A percentile compares a stretch with the other conserved stretches of the same genome.
Conservation (phyloP, 108 stramenopile species). For the Aureococcus anophagefferens region DNA sequence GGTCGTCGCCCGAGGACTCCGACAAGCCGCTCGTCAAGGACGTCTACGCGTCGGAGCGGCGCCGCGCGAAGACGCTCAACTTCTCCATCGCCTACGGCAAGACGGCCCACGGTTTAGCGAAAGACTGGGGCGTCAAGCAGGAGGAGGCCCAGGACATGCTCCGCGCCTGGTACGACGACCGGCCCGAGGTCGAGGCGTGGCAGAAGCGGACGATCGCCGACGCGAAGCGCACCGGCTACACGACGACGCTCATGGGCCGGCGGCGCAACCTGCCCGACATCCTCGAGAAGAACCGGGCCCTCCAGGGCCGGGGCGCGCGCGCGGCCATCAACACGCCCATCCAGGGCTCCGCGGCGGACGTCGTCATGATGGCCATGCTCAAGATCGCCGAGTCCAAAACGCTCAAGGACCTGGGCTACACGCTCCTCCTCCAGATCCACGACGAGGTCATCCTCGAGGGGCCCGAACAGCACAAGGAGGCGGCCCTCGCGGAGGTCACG, state of each 20-base stretch:
- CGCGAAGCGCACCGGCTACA: conserved; percentile 59
- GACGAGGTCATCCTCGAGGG: conserved; percentile 99
- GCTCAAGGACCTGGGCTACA: conserved; percentile 82
- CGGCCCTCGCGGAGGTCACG: conserved; percentile 76
- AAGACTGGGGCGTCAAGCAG: conserved; percentile 85
- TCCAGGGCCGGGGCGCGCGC: conserved; percentile 64
- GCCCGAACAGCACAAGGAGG: conserved; percentile 87
- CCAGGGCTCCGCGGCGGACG: conserved; percentile 96
- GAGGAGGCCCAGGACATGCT: conserved; percentile 85
- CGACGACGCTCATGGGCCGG: conserved; percentile 89
- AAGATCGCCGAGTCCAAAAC: conserved; percentile 70
- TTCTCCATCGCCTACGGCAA: conserved; percentile 99
- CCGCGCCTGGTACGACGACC: conserved; percentile 81
- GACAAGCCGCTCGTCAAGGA: conserved; percentile 89
- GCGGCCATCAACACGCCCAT: conserved; percentile 99
- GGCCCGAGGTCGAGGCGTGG: conserved; percentile 92
- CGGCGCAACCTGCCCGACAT: conserved; percentile 83
- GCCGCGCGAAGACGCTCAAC: conserved; percentile 96
- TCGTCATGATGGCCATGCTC: conserved; percentile 99
- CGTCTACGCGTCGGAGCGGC: conserved; percentile 85
- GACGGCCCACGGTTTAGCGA: conserved; percentile 86
- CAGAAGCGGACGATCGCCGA: conserved; percentile 63
- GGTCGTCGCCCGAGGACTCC: conserved; percentile 49
- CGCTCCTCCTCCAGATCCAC: conserved; percentile 92
- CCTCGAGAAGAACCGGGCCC: conserved; percentile 29